Conservation (phyloP, 1,139 yeast genomes). For the Taphrina flavorubra region DNA sequence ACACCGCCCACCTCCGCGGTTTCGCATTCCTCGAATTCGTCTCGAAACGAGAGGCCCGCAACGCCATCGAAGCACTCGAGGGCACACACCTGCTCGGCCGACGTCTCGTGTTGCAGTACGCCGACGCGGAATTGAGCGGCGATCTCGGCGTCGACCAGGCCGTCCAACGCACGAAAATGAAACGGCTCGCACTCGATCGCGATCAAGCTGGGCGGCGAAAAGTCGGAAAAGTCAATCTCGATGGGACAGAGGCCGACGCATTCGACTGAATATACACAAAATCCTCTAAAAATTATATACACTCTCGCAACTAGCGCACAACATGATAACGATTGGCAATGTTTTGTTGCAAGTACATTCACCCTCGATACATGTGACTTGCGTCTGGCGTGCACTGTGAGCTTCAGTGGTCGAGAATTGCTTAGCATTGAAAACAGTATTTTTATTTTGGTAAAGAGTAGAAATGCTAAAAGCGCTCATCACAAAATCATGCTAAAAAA, state of each 20-base stretch:
- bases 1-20: conserved; percentile 93
- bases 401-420: background rate
- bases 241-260: conserved; percentile 14
- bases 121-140: conserved; percentile 53
- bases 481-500: conserved; percentile 1
- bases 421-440: background rate
- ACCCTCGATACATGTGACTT: no score
- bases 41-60: conserved; percentile 88
- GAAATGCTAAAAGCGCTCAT: conserved; percentile 11
- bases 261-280: background rate
- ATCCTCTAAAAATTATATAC: no score
- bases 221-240: conserved; percentile 32
- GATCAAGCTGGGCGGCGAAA: conserved; percentile 31
- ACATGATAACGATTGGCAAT: no score
- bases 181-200: conserved; percentile 22
- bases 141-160: conserved; percentile 35
- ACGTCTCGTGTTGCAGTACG: conserved; percentile 92
- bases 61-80: conserved; percentile 90
- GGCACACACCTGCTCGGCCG: conserved; percentile 98
- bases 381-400: background rate
- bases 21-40: conserved; percentile 95
- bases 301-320: no score
- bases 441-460: background rate
- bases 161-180: conserved; percentile 25
- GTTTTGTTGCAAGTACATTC: no score